Conservation (phyloP, 768 basidiomycete genomes). For the Trametes cinnabarina region DNA sequence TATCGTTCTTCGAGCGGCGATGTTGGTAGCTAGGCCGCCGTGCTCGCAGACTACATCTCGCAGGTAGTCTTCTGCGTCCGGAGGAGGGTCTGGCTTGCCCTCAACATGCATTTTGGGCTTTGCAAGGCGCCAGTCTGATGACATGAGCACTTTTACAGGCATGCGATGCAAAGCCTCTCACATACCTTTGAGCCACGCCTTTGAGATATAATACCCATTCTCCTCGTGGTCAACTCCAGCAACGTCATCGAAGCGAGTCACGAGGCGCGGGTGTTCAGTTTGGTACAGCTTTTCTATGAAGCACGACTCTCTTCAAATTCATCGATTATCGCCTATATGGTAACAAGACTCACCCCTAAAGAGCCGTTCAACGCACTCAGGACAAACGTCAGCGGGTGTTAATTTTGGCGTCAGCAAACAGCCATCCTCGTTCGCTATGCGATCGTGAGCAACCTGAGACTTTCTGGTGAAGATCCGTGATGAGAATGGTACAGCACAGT, state of each 20-base stretch:
- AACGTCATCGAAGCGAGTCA: slow-evolving; percentile 56
- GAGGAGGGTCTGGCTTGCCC: slow-evolving; percentile 60
- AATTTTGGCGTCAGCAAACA: slow-evolving; percentile 50
- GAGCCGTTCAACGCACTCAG: slow-evolving; percentile 49
- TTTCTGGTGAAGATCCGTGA: background rate
- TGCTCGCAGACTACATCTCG: slow-evolving; percentile 74
- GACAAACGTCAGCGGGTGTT: slow-evolving; percentile 54
- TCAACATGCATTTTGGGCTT: slow-evolving; percentile 76
- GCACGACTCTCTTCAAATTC: background rate
- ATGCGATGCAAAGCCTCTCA: slow-evolving; percentile 2
- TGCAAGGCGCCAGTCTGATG: slow-evolving; percentile 72
- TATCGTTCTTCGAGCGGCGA: slow-evolving; percentile 57
- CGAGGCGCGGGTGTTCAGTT: slow-evolving; percentile 61
- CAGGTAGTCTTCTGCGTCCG: slow-evolving; percentile 55
- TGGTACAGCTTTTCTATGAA: slow-evolving; percentile 65
- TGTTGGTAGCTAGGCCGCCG: slow-evolving; percentile 53
- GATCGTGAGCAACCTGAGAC: slow-evolving; percentile 44
- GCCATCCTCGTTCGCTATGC: slow-evolving; percentile 39
- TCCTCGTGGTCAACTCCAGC: slow-evolving; percentile 43
- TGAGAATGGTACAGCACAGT: background rate
- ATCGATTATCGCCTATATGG: background rate
- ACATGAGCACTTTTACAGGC: background rate
- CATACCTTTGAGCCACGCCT: slow-evolving; percentile 73
- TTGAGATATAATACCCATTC: slow-evolving; percentile 70
- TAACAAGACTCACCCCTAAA: slow-evolving; percentile 52